These are phyloP conservation scores for Uromyces viciae-fabae DNA, from an alignment of 1,284 basidiomycete species.

Conservation along the genomic window DNA sequence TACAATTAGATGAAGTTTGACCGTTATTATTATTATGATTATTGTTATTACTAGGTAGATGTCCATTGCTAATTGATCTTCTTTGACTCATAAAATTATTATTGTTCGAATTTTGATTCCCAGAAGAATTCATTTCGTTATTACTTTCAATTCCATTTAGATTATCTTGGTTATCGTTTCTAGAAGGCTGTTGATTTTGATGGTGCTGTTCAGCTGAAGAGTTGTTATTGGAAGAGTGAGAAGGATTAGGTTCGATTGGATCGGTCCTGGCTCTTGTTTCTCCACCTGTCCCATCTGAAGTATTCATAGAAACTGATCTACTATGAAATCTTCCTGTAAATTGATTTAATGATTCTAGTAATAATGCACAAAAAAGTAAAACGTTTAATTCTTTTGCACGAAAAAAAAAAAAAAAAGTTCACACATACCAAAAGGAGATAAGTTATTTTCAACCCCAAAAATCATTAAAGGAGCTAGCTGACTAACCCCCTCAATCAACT, in stretches of 20 bases:
- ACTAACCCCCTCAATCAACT: conserved; percentile 42
- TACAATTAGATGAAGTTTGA: background rate
- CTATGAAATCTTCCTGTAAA: background rate
- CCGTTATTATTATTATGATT: background rate
- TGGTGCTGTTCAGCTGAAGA: no score
- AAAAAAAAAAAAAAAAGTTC: background rate
- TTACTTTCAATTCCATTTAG: no score
- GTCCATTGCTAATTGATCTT: background rate
- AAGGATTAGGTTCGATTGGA: no score
- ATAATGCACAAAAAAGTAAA: background rate
- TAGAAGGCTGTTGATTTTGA: no score
- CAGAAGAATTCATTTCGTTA: background rate
- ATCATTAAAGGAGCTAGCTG: conserved; percentile 36
- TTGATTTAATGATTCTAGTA: conserved; percentile 20
- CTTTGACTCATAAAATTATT: background rate
- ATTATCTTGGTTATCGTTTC: no score
- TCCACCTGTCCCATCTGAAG: background rate
- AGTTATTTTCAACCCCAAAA: conserved; percentile 29
- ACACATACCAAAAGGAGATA: conserved; percentile 30
- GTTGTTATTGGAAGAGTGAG: no score
- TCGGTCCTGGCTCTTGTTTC: background rate
- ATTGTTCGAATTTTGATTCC: background rate
- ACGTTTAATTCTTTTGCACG: background rate
- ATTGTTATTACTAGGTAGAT: background rate
- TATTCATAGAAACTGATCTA: background rate